Percentiles rank a stretch among this genome's conserved stretches.
Conservation (phyloP, 2,329 filamentous ascomycete species). For the Fusarium oxysporum region DNA sequence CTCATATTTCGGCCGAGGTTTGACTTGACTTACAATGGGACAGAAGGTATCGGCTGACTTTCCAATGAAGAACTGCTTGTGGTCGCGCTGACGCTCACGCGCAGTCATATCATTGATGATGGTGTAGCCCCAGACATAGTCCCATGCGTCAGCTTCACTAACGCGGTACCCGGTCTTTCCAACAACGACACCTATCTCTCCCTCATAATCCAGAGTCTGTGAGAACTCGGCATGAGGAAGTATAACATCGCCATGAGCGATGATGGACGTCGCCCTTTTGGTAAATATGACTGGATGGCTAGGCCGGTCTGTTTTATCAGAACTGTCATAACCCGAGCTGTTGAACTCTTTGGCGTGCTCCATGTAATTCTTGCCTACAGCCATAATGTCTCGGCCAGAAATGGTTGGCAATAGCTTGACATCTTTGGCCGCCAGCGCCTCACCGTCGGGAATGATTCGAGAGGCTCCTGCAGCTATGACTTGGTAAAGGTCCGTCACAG, state of each 20-base stretch:
- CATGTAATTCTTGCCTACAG: constrained; percentile 68
- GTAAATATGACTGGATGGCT: constrained; percentile 68
- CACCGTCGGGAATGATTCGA: neutral
- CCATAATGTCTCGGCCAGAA: constrained; percentile 62
- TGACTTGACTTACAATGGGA: constrained; percentile 57
- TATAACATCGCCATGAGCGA: constrained; percentile 60
- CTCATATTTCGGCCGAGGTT: too few relatives aligned
- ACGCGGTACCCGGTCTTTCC: constrained; percentile 61
- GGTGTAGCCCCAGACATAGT: constrained; percentile 67
- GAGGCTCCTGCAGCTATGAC: neutral
- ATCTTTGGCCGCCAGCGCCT: neutral
- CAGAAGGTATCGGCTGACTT: constrained; percentile 68
- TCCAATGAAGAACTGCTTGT: constrained; percentile 71
- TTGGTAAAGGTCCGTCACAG: neutral
- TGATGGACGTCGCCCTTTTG: constrained; percentile 64
- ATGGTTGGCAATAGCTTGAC: constrained; percentile 60
- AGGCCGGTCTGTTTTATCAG: constrained; percentile 64
- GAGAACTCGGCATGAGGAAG: constrained; percentile 61
- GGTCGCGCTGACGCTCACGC: constrained; percentile 63
- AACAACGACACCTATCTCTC: constrained; percentile 68
- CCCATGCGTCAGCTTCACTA: constrained; percentile 57
- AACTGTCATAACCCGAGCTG: constrained; percentile 63
- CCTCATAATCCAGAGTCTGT: constrained; percentile 64
- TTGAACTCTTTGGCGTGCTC: constrained; percentile 70
- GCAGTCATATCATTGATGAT: constrained; percentile 67